Percentiles rank a stretch among this genome's conserved stretches.
These are phyloP conservation scores for Scopulariopsis brevicaulis DNA, from an alignment of 2,329 filamentous ascomycete species.

Conservation along the genomic window DNA sequence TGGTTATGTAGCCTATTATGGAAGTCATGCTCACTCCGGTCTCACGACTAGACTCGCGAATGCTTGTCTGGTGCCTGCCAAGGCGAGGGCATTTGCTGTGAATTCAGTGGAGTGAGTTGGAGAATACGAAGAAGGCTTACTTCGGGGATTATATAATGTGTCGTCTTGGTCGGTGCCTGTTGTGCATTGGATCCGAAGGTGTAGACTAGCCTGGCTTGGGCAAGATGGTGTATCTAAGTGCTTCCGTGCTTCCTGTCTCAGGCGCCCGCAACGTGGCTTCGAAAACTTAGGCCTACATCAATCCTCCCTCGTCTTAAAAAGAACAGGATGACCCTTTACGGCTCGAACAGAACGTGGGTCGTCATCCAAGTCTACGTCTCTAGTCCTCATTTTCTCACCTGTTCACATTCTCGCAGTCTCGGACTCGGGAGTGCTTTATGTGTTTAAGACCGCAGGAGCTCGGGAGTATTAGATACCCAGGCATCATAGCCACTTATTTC, in stretches of 20 bases:
- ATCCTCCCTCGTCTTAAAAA: constrained; percentile 38
- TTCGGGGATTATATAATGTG: no score
- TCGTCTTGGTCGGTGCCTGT: background rate
- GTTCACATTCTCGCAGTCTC: constrained; percentile 26
- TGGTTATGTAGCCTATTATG: background rate
- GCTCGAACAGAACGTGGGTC: constrained; percentile 34
- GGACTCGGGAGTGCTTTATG: constrained; percentile 33
- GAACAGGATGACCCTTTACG: constrained; percentile 30
- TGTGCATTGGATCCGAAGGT: background rate
- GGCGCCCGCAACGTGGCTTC: constrained; percentile 37
- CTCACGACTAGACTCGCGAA: background rate
- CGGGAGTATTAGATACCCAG: constrained; percentile 37
- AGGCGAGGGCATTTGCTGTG: background rate
- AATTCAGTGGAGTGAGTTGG: no score
- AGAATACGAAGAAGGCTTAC: background rate
- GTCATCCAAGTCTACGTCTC: constrained; percentile 38
- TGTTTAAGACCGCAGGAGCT: constrained; percentile 24
- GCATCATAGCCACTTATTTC: constrained; percentile 42
- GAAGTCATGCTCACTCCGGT: background rate
- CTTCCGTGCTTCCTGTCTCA: constrained; percentile 33
- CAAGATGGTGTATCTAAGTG: no score
- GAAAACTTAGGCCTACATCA: constrained; percentile 32
- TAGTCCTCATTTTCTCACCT: constrained; percentile 41
- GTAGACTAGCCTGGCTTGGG: background rate
- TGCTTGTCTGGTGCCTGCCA: background rate